Conservation (phyloP, 2,329 filamentous ascomycete genomes). For the Alternaria sp. region DNA sequence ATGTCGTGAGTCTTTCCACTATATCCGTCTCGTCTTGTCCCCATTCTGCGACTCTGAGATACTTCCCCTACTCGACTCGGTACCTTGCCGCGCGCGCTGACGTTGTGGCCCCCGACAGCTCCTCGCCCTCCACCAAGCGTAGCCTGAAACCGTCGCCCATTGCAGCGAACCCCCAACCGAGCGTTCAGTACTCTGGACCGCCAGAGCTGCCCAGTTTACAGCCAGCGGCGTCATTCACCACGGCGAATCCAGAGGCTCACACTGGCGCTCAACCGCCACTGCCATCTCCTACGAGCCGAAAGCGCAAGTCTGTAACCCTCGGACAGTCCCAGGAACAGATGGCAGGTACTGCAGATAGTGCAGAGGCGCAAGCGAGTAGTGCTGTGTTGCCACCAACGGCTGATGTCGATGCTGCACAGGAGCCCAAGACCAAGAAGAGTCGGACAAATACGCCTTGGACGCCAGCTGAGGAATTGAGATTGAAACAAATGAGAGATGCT, state of each 20-base stretch:
- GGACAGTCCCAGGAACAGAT: constrained; percentile 32
- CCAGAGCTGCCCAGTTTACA: constrained; percentile 36
- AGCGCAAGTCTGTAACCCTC: constrained; percentile 44
- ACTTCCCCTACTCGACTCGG: neutral
- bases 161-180: constrained; percentile 40
- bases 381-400: constrained; percentile 32
- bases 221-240: constrained; percentile 36
- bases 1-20: constrained; percentile 48
- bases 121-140: constrained; percentile 52
- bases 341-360: constrained; percentile 24
- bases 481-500: constrained; percentile 93
- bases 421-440: constrained; percentile 77
- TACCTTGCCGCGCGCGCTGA: constrained; percentile 34
- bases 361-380: constrained; percentile 23
- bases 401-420: constrained; percentile 36
- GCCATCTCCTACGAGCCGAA: constrained; percentile 32
- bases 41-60: constrained; percentile 7
- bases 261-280: constrained; percentile 28
- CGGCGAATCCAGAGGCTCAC: constrained; percentile 28
- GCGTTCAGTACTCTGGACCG: constrained; percentile 24
- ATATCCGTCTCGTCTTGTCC: constrained; percentile 16
- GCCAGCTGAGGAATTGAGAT: constrained; percentile 85
- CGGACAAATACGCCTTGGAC: constrained; percentile 99
- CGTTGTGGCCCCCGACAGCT: constrained; percentile 42
- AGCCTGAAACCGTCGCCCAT: constrained; percentile 52